phyloP scores from a whole-genome alignment of 2,329 filamentous ascomycete species.

The Ceratocystiopsis brevicomis region DNA sequence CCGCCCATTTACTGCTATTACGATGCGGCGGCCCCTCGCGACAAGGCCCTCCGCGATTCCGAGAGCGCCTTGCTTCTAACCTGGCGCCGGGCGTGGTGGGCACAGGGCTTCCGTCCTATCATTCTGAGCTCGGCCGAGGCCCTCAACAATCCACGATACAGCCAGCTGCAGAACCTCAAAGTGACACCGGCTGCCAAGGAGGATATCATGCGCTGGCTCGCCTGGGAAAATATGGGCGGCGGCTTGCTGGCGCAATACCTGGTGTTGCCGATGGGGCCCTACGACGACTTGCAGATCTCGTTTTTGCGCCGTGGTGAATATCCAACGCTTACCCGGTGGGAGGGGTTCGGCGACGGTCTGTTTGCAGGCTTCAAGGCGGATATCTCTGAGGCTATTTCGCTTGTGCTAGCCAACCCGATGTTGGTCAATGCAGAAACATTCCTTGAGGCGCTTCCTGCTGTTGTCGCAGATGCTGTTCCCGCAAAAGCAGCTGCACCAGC shows the following conservation, averaged over 20 bases:
- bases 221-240: constrained; percentile 79
- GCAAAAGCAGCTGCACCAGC: not conserved
- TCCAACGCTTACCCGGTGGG: constrained; percentile 53
- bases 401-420: constrained; percentile 35
- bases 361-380: constrained; percentile 50
- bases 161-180: constrained; percentile 44
- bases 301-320: constrained; percentile 62
- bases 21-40: constrained; percentile 45
- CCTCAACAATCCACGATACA: constrained; percentile 62
- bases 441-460: constrained; percentile 34
- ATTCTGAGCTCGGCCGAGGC: constrained; percentile 67
- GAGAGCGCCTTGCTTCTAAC: constrained; percentile 64
- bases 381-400: constrained; percentile 43
- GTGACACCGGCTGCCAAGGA: constrained; percentile 42
- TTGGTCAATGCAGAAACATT: constrained; percentile 41
- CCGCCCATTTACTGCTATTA: constrained; percentile 83
- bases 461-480: not conserved
- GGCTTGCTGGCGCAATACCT: constrained; percentile 64
- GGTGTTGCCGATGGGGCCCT: constrained; percentile 66
- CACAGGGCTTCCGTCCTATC: constrained; percentile 72
- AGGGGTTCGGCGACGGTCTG: constrained; percentile 50
- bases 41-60: constrained; percentile 45
- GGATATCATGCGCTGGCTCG: constrained; percentile 70
- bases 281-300: constrained; percentile 51
- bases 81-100: constrained; percentile 92